Evolutionary conservation across 768 basidiomycete species (phyloP).

Genomic region (Kwoniella sp.): DNA sequence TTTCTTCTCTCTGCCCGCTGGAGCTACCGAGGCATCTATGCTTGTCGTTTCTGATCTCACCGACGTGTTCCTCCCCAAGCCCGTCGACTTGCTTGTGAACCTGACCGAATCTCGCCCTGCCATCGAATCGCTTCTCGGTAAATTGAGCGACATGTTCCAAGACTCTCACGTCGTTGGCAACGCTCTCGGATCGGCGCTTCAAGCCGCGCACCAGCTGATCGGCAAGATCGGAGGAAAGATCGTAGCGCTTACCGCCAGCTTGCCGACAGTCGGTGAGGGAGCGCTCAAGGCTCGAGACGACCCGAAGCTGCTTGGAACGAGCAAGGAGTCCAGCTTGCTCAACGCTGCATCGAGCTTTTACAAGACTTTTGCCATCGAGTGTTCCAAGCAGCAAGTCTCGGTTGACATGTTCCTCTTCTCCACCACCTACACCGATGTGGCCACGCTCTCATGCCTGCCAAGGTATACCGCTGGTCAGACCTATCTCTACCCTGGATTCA

Average conservation of each 20-base stretch:
- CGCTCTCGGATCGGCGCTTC: slow-evolving; percentile 88
- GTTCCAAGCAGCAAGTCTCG: slow-evolving; percentile 90
- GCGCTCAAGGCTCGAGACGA: slow-evolving; percentile 94
- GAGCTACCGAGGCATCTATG: slow-evolving; percentile 72
- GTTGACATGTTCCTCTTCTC: slow-evolving; percentile 99
- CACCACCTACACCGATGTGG: slow-evolving; percentile 87
- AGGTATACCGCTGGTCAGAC: slow-evolving; percentile 98
- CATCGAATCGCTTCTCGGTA: slow-evolving; percentile 72
- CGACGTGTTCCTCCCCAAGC: slow-evolving; percentile 96
- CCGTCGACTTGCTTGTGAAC: slow-evolving; percentile 92
- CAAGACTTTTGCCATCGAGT: slow-evolving; percentile 98
- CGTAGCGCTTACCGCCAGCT: slow-evolving; percentile 72
- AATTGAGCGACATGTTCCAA: slow-evolving; percentile 94
- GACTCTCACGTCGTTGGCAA: slow-evolving; percentile 91
- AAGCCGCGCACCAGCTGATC: slow-evolving; percentile 94
- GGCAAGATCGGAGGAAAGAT: slow-evolving; percentile 93
- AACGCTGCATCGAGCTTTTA: slow-evolving; percentile 94
- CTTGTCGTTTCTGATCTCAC: slow-evolving; percentile 95
- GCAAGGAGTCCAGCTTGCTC: slow-evolving; percentile 90
- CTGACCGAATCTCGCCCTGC: slow-evolving; percentile 74
- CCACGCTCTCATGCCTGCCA: slow-evolving; percentile 79
- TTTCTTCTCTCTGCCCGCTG: slow-evolving; percentile 83
- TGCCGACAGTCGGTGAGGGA: slow-evolving; percentile 85
- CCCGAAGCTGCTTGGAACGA: slow-evolving; percentile 87
- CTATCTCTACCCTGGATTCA: slow-evolving; percentile 97